Evolutionary conservation across 2,329 filamentous ascomycete genomes (phyloP).

Genomic region (Colletotrichum falcatum): DNA sequence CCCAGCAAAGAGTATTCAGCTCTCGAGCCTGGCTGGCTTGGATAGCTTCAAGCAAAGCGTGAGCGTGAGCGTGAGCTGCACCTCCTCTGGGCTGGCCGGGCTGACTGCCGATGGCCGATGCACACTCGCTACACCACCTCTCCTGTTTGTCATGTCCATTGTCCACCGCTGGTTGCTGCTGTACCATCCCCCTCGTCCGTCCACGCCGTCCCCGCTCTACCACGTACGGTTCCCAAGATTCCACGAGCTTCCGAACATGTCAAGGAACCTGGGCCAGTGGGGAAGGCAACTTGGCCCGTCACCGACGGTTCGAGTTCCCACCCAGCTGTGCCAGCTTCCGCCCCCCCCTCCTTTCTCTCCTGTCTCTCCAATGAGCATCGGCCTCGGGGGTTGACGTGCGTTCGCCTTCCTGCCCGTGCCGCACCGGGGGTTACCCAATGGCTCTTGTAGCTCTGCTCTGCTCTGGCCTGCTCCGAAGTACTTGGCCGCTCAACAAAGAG

Average conservation of each 20-base stretch:
- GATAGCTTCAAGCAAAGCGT: slow-evolving; percentile 32
- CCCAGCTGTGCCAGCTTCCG: slow-evolving; percentile 25
- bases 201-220: slow-evolving; percentile 29
- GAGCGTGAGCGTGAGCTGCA: slow-evolving; percentile 16
- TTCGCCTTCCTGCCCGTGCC: slow-evolving; percentile 20
- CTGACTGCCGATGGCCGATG: slow-evolving; percentile 18
- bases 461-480: slow-evolving; percentile 17
- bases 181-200: slow-evolving; percentile 28
- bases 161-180: slow-evolving; percentile 25
- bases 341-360: slow-evolving; percentile 2
- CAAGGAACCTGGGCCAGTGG: slow-evolving; percentile 36
- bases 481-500: slow-evolving; percentile 27
- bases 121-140: neutral
- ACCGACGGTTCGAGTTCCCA: slow-evolving; percentile 1
- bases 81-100: neutral
- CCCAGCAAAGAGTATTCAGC: neutral
- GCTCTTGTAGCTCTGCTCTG: slow-evolving; percentile 18
- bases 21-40: slow-evolving; percentile 19
- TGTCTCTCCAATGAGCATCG: slow-evolving; percentile 34
- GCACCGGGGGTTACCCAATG: slow-evolving; percentile 24
- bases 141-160: slow-evolving; percentile 11
- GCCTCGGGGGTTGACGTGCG: slow-evolving; percentile 33
- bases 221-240: slow-evolving; percentile 31
- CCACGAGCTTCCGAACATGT: slow-evolving; percentile 36
- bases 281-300: slow-evolving; percentile 33